Evolutionary conservation across 2,329 filamentous ascomycete species (phyloP).

Genomic region (Ophiostoma populinum): DNA sequence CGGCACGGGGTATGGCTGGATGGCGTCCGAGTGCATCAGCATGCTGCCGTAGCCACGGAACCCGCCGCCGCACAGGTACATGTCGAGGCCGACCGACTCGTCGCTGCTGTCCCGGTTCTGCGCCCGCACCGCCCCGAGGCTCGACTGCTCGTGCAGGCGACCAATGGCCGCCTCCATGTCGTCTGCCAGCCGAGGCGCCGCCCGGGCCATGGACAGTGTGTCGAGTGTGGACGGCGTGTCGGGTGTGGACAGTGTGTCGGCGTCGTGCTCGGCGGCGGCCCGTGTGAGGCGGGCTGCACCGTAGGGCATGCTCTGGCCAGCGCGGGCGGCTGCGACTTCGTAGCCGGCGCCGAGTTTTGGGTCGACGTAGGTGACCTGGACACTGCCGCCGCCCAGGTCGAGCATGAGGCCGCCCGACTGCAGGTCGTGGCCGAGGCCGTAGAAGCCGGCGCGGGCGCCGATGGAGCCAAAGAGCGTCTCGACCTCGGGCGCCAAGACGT

Average conservation of each 20-base stretch:
- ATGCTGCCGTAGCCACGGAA: slow-evolving; percentile 85
- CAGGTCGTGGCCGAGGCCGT: slow-evolving; percentile 25
- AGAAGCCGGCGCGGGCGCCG: slow-evolving; percentile 63
- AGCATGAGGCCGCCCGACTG: slow-evolving; percentile 53
- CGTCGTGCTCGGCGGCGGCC: slow-evolving; percentile 13
- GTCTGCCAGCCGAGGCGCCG: slow-evolving; percentile 35
- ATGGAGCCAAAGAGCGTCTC: slow-evolving; percentile 72
- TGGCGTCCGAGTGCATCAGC: slow-evolving; percentile 59
- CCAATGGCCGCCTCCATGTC: slow-evolving; percentile 44
- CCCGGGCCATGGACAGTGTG: slow-evolving; percentile 20
- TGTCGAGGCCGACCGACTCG: slow-evolving; percentile 32
- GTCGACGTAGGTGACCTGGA: slow-evolving; percentile 48
- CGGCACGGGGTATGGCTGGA: slow-evolving; percentile 67
- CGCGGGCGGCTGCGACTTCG: slow-evolving; percentile 33
- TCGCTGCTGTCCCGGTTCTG: slow-evolving; percentile 20
- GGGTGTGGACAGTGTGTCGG: neutral
- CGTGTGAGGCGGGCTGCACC: slow-evolving; percentile 40
- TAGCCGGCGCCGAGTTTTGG: slow-evolving; percentile 25
- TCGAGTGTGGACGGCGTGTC: neutral
- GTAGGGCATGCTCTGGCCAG: slow-evolving; percentile 41
- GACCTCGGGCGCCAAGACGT: slow-evolving; percentile 58
- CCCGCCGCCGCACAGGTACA: slow-evolving; percentile 80
- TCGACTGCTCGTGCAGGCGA: slow-evolving; percentile 28
- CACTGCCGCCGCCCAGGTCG: slow-evolving; percentile 62
- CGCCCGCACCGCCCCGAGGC: slow-evolving; percentile 21